Evolutionary conservation across 2,329 filamentous ascomycete genomes (phyloP).

Genomic region (Scortechinia acanthostroma): DNA sequence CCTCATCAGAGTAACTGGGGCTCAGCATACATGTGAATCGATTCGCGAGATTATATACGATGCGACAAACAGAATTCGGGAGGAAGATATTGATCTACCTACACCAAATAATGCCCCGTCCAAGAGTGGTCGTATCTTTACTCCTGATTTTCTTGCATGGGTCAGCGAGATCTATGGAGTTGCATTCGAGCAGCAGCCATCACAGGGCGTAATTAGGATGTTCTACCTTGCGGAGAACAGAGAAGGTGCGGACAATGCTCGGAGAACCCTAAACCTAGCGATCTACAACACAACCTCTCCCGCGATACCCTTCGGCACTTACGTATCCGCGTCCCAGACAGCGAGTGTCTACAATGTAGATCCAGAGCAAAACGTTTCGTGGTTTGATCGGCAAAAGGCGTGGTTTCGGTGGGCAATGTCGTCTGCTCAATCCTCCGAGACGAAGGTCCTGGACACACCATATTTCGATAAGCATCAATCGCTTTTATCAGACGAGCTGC

Average conservation of each 20-base stretch:
- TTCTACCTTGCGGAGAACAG: conserved; percentile 21
- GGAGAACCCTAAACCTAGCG: conserved; percentile 20
- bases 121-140: neutral
- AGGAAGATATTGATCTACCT: neutral
- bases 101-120: neutral
- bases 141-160: neutral
- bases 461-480: conserved; percentile 1
- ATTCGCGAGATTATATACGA: neutral
- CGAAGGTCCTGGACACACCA: conserved; percentile 5
- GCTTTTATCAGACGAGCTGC: neutral
- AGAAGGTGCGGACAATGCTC: conserved; percentile 17
- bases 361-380: conserved; percentile 13
- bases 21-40: neutral
- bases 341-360: conserved; percentile 13
- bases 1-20: conserved; percentile 23
- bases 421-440: conserved; percentile 9
- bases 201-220: conserved; percentile 11
- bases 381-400: conserved; percentile 17
- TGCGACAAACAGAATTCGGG: neutral
- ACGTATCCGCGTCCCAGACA: neutral
- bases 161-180: neutral
- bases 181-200: no score
- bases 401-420: conserved; percentile 27
- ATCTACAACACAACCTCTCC: conserved; percentile 9
- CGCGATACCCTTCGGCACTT: conserved; percentile 10